Evolutionary conservation across 1,139 yeast genomes (phyloP), one percentile per base, ranked within the genome.

Genomic region (Debaryomyces sp.): DNA sequence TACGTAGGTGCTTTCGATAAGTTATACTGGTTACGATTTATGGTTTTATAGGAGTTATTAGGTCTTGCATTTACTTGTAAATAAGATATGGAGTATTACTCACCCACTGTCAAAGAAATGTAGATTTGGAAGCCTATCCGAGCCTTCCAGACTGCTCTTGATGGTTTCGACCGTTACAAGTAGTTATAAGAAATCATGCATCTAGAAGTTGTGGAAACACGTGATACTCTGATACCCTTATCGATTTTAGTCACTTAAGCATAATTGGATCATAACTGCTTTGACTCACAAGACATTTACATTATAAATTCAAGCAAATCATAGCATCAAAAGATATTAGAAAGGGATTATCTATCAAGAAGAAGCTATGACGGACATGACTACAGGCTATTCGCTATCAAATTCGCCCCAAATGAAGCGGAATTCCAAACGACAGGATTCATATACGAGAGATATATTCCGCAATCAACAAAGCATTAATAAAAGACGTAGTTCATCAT

Each of bases 401-500:
- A 23, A 21, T 4, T 23, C 41, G 7, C 12, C 32, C 4, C 17
- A 23, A 17, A 9, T 13, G 4, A 32, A 41, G 30, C 35, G 15
- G 33, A 21, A 23, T 34, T 13, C 34, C 17, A 34, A 10, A 26
- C 15, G 32, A 34, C 29, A 17, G 34, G 26, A 33, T 7, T 34
- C 34, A 34, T 23, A 33, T 42, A 2, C 45, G 5, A 22, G 21
- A 21, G 45, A 26, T 29, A 17, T 13, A 7, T 21, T 24, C 18
- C 32, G 22, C 12, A 24, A 23, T 15, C 29, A 23, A 8, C 37
- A 15, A 21, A 26, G 33, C 10, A 24, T 6, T 9, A 27, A 24
- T 41, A 66, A 66, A 46, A 52, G 68, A 49, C 60, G 77, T 39
- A 57, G 64, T 34, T 75, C 83, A 2, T 75, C 83, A 5, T 80